Evolutionary conservation across 2,329 filamentous ascomycete genomes (phyloP), one percentile per base, ranked within the genome.

Genomic region (Penicillium palitans): DNA sequence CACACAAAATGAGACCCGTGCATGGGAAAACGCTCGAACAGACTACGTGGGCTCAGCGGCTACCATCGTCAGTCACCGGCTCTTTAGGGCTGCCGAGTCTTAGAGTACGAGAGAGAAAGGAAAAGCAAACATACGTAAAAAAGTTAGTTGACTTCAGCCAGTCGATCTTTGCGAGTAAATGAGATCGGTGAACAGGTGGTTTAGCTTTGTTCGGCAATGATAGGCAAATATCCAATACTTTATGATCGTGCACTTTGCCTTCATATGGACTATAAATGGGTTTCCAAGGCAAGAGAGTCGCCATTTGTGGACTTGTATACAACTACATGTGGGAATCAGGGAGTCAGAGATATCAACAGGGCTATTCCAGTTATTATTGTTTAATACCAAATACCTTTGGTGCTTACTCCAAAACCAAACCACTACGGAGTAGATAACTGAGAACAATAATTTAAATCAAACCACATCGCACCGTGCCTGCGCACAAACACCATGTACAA

Each of bases 21-120:
- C 27, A 40, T 42, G 13, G 15, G 29, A 12, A 15, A 39, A 9
- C 25, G 21, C n/a, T 35, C 27, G 19, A 19, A 12, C 9, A n/a
- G 31, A 19, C 31, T 49, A 24, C 42, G 15, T 6, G 15, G n/a
- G 9, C 13, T 29, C 40, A 12, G n/a, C 47, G 48, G 54, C 8
- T 57, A 57, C 7, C 21, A 31, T 57, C 54, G 40, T 57, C 47
- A 52, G 40, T 40, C 21, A 19, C n/a, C 50, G 55, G 50, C 50
- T 39, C 44, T 37, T 37, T 24, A 21, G 21, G 35, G 21, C 12
- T 27, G 19, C 31, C 3, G 31, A 33, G 21, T n/a, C 21, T 46
- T 15, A 19, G 27, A 25, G 19, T 27, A 55, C 45, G 45, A 50
- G 46, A 42, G 21, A 37, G 33, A 55, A 41, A 24, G 6, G 13